Conservation (phyloP, 2,329 filamentous ascomycete species). For the Grosmannia huntii region DNA sequence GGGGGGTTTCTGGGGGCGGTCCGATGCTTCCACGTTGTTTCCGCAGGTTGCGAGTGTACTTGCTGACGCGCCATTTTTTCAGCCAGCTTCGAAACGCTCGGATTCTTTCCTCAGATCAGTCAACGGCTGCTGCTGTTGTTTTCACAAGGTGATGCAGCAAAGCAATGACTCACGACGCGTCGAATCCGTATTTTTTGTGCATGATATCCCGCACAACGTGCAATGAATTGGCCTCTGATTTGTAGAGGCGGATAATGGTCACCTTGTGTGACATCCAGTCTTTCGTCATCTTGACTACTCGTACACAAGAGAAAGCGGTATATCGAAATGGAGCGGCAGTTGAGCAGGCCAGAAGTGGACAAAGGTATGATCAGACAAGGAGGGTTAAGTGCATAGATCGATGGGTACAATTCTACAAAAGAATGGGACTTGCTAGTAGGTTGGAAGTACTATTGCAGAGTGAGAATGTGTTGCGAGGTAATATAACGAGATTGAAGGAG, state of each 20-base stretch:
- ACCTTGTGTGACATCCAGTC: constrained; percentile 3
- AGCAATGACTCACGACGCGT: constrained; percentile 25
- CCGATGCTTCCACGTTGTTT: too few species aligned
- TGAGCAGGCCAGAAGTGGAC: too few species aligned
- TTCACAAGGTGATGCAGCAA: background rate
- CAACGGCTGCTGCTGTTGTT: background rate
- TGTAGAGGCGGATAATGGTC: constrained; percentile 28
- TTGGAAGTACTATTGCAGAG: too few species aligned
- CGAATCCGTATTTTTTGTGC: background rate
- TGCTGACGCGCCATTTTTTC: constrained; percentile 30
- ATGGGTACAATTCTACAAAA: too few species aligned
- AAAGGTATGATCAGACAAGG: too few species aligned
- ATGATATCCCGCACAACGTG: constrained; percentile 21
- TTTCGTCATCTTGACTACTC: background rate
- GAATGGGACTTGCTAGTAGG: too few species aligned
- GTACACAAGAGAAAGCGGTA: background rate
- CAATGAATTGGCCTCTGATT: constrained; percentile 24
- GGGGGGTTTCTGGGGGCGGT: background rate
- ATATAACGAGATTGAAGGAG: too few species aligned
- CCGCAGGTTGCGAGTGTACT: constrained; percentile 26
- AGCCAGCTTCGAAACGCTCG: constrained; percentile 37
- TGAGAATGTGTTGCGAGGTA: too few species aligned
- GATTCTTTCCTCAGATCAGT: constrained; percentile 6
- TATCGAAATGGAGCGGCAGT: too few species aligned
- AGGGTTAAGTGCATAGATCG: too few species aligned